Evolutionary conservation across 352 stramenopile species (phyloP), one percentile per base, ranked within the genome.

Genomic region (Elongisporangium senticosum): DNA sequence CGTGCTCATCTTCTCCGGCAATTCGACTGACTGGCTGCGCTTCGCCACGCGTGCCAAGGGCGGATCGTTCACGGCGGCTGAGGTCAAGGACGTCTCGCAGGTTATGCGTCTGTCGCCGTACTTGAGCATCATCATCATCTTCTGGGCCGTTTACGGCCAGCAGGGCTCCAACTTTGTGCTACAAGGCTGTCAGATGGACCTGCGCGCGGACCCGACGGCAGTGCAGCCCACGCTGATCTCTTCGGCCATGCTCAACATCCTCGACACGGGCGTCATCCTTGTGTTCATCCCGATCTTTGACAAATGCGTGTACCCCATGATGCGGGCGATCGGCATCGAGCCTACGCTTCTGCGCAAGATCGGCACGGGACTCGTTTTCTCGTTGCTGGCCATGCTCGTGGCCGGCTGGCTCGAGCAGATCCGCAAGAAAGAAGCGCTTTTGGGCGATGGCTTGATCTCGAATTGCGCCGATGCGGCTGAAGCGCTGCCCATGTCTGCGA

Each of bases 271-370:
- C 13, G 83, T 92, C 17, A 96, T 97, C 58, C 64, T 97, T 21
- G 58, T 96, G 28, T 95, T 96, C 56, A 95, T 97, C 50, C 89
- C 90, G 17, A 69, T 97, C 20, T 95, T 96, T 50, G 90, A 97
- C 62, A 64, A 69, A 8, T 23, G 87, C 7, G 63, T 97, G 26
- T 97, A 96, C 64, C 89, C 89, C 5, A 28, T 74, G 54, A 68
- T 96, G 50, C 75, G 71, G 14, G 61, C 65, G 7, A 72, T 87
- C 48, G 84, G 86, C 4, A 68, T 95, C 22, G 71, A 87, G 47
- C 83, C 84, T 23, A 92, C 86, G 17, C 64, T 96, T 39, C 62
- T 97, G 37, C 83, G 82, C 8, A 97, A 97, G 68, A 93, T 97
- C n/a, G 89, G 86, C 15, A 64, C 76, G 8, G 90, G 90, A 0